Percentiles rank a stretch among this genome's conserved stretches.
phyloP scores from a whole-genome alignment of 306 rosid genomes.

The Quercus parvula region DNA sequence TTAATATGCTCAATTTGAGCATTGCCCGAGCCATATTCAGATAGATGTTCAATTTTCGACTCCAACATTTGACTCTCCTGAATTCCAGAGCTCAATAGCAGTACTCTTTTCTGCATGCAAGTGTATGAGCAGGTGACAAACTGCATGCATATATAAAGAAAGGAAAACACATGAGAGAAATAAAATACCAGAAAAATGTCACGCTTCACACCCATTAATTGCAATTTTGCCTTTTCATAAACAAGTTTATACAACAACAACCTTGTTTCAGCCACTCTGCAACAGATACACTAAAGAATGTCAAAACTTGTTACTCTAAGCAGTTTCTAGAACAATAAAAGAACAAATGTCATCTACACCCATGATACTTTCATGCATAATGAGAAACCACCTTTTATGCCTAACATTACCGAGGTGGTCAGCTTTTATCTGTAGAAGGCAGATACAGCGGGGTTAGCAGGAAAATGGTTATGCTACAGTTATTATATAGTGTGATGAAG shows the following conservation, averaged over 20 bases:
- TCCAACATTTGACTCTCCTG: slow-evolving; percentile 64
- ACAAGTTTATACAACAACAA: slow-evolving; percentile 46
- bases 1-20: slow-evolving; percentile 29
- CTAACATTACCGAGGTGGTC: slow-evolving; percentile 27
- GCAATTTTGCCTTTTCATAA: slow-evolving; percentile 66
- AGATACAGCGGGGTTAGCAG: slow-evolving; percentile 27
- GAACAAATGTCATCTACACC: slow-evolving; percentile 10
- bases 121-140: slow-evolving; percentile 22
- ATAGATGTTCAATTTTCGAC: slow-evolving; percentile 26
- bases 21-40: slow-evolving; percentile 30
- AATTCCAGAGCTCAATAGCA: slow-evolving; percentile 53
- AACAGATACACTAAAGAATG: slow-evolving; percentile 24
- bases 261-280: slow-evolving; percentile 62
- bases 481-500: slow-evolving; percentile 17
- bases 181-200: slow-evolving; percentile 55
- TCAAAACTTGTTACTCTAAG: slow-evolving; percentile 22
- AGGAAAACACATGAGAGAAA: slow-evolving; percentile 17
- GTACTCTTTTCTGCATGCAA: slow-evolving; percentile 54
- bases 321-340: slow-evolving; percentile 19
- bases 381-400: slow-evolving; percentile 58
- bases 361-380: slow-evolving; percentile 9
- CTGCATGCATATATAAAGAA: slow-evolving; percentile 17
- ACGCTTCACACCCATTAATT: slow-evolving; percentile 55
- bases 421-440: slow-evolving; percentile 35
- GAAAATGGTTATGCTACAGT: slow-evolving; percentile 12